A percentile compares a stretch with the other conserved stretches of the same genome.
These are phyloP conservation scores for Candida hispaniensis DNA, from an alignment of 805 yeast species.

Conservation along the genomic window DNA sequence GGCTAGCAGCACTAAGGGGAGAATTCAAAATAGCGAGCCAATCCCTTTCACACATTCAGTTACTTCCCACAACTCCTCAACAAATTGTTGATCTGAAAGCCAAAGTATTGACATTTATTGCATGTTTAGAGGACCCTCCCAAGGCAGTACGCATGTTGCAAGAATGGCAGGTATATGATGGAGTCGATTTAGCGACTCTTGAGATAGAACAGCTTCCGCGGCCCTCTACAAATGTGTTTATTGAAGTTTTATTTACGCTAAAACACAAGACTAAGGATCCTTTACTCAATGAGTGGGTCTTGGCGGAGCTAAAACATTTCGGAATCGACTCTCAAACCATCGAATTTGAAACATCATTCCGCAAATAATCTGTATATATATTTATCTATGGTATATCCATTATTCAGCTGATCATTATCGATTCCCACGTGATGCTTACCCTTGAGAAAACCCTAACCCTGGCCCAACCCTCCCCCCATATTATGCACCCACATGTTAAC, in stretches of 20 bases:
- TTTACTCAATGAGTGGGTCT: not conserved
- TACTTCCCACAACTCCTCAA: constrained; percentile 2
- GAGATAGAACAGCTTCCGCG: not conserved
- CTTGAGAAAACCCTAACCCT: not conserved
- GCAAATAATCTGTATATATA: not conserved
- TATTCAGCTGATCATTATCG: no score
- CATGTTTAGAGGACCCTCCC: no score
- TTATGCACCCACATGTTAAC: constrained; percentile 4
- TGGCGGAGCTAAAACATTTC: not conserved
- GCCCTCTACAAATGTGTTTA: constrained; percentile 5
- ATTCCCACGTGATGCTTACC: no score
- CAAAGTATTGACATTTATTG: no score
- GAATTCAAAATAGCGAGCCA: constrained; percentile 1
- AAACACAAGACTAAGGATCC: constrained; percentile 1
- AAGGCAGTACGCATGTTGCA: constrained; percentile 3
- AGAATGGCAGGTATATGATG: constrained; percentile 8
- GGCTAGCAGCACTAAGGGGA: no score
- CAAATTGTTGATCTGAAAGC: constrained; percentile 1
- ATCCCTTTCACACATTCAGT: constrained; percentile 5
- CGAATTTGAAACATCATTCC: not conserved
- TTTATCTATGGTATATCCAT: no score
- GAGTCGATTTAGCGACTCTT: constrained; percentile 3
- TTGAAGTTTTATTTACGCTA: no score
- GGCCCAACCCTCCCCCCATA: constrained; percentile 1
- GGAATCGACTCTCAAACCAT: not conserved